Evolutionary conservation across 305 asterid genomes (phyloP).

Genomic region (Fraxinus dipetala): DNA sequence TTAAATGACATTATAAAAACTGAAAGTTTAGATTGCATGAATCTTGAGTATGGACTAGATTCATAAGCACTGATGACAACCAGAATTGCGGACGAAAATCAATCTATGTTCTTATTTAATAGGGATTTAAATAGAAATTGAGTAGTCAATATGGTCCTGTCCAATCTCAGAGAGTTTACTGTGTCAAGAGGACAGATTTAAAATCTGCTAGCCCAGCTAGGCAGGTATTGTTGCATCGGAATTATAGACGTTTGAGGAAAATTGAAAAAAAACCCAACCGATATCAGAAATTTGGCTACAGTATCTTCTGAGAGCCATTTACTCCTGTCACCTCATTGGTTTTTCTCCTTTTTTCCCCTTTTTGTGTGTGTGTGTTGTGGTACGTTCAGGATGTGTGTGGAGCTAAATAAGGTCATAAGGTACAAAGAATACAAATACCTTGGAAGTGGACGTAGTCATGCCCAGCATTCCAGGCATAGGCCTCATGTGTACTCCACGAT

Average conservation of each 20-base stretch:
- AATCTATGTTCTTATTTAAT: neutral
- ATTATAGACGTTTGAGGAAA: neutral
- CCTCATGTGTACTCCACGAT: conserved; percentile 80
- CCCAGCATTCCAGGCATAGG: conserved; percentile 88
- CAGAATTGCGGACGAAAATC: neutral
- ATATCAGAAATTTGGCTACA: neutral
- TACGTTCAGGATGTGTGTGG: neutral
- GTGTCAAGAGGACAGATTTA: neutral
- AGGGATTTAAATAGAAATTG: neutral
- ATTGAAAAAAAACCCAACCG: neutral
- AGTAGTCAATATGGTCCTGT: neutral
- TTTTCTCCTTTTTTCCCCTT: neutral
- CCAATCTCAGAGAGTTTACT: neutral
- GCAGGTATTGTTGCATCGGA: neutral
- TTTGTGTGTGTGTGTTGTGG: neutral
- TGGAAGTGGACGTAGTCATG: conserved; percentile 55
- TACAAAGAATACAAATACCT: conserved; percentile 34
- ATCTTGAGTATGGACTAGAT: neutral
- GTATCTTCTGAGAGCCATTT: neutral
- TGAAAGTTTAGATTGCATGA: neutral
- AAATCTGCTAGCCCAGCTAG: neutral
- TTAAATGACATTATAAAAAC: neutral
- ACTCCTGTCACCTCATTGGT: neutral
- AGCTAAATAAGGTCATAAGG: neutral
- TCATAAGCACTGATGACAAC: neutral